These are phyloP conservation scores for Termitomyces bulborhizus DNA, from an alignment of 768 basidiomycete species.

Conservation along the genomic window DNA sequence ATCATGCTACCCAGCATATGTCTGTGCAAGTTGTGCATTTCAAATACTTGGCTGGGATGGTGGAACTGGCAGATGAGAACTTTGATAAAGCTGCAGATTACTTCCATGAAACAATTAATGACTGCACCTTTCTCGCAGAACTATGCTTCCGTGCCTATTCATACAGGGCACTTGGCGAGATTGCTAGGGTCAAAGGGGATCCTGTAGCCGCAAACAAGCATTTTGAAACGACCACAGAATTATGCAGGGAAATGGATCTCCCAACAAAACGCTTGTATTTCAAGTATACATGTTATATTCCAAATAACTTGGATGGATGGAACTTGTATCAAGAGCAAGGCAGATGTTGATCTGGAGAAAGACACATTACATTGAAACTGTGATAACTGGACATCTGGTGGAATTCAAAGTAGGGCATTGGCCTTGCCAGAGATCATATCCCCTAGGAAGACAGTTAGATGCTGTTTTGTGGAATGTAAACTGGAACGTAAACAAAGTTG, in stretches of 20 bases:
- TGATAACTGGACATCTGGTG: too few species aligned
- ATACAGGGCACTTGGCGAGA: constrained; percentile 5
- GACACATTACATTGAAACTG: too few species aligned
- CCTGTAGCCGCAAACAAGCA: not conserved
- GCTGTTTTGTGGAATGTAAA: too few species aligned
- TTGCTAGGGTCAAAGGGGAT: constrained; percentile 2
- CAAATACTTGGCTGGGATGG: constrained; percentile 1
- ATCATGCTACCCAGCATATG: not conserved
- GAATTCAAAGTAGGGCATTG: too few species aligned
- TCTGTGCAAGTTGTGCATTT: not conserved
- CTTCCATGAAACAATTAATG: not conserved
- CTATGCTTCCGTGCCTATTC: not conserved
- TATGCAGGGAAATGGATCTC: constrained; percentile 4
- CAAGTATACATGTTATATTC: not conserved
- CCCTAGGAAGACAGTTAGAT: too few species aligned
- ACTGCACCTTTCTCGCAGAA: not conserved
- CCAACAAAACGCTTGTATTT: not conserved
- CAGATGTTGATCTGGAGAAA: too few species aligned
- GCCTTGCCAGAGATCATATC: too few species aligned
- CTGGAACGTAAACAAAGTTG: too few species aligned
- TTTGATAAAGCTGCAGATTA: not conserved
- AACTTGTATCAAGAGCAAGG: not conserved
- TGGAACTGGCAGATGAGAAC: constrained; percentile 1
- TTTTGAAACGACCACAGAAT: not conserved
- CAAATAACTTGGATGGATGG: constrained; percentile 5